phyloP scores from a whole-genome alignment of 2,329 filamentous ascomycete genomes.

The Beauveria caledonica region DNA sequence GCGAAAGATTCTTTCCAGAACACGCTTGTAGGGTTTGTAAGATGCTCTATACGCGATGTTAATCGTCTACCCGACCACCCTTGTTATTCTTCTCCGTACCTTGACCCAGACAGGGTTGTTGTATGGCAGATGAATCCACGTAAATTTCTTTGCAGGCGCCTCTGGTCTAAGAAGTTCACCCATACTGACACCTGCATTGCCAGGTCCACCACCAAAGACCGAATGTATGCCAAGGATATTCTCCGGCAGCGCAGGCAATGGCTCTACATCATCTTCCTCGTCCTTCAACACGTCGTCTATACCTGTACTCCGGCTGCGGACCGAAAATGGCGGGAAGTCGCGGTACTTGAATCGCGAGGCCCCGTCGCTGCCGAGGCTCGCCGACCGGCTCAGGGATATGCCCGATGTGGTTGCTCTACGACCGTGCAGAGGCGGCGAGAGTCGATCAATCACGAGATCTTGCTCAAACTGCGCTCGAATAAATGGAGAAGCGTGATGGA shows the following conservation, averaged over 20 bases:
- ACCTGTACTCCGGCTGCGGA: constrained; percentile 25
- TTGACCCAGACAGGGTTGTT: constrained; percentile 53
- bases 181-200: constrained; percentile 17
- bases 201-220: not conserved
- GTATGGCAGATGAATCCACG: constrained; percentile 50
- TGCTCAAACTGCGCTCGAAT: constrained; percentile 30
- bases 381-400: constrained; percentile 26
- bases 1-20: constrained; percentile 28
- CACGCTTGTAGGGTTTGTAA: constrained; percentile 34
- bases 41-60: constrained; percentile 26
- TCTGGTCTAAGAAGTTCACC: constrained; percentile 26
- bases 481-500: constrained; percentile 24
- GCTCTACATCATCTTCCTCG: constrained; percentile 17
- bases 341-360: constrained; percentile 23
- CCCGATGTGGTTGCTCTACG: constrained; percentile 14
- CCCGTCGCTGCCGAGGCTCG: constrained; percentile 25
- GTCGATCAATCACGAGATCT: constrained; percentile 29
- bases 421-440: constrained; percentile 26
- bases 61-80: constrained; percentile 16
- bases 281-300: constrained; percentile 16
- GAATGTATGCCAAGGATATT: constrained; percentile 23
- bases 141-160: constrained; percentile 37
- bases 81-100: constrained; percentile 25
- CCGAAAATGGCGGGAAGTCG: constrained; percentile 29
- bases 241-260: constrained; percentile 26